Conservation (phyloP, 2,329 filamentous ascomycete species). For the Coniochaeta ligniaria region DNA sequence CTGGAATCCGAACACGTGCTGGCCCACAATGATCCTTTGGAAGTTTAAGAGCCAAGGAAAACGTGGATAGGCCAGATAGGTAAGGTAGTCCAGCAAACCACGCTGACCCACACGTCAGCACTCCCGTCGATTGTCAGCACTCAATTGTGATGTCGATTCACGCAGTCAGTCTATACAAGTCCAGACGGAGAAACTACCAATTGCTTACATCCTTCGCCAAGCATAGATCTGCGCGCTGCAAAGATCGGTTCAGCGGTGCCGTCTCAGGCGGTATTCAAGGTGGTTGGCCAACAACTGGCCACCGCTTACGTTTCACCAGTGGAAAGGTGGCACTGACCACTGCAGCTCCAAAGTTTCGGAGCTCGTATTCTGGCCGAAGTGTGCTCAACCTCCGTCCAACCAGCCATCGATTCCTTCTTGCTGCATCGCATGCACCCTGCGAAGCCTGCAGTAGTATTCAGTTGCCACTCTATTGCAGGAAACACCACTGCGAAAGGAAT, state of each 20-base stretch:
- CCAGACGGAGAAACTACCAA: neutral
- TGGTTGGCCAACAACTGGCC: neutral
- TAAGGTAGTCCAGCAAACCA: too few relatives aligned
- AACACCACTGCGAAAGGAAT: neutral
- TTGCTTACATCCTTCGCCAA: neutral
- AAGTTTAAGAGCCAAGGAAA: neutral
- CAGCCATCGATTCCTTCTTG: neutral
- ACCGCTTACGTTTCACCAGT: neutral
- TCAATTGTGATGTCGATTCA: neutral
- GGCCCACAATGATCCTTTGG: neutral
- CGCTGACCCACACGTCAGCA: neutral
- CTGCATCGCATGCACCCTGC: neutral
- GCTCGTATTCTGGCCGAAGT: neutral
- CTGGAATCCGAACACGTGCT: neutral
- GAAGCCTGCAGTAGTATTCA: neutral
- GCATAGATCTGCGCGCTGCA: neutral
- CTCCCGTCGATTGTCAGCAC: too few relatives aligned
- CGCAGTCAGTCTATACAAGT: neutral
- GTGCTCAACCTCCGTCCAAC: neutral
- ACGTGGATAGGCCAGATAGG: neutral
- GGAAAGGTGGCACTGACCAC: neutral
- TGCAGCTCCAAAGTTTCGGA: neutral
- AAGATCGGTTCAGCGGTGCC: neutral
- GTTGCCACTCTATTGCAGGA: neutral
- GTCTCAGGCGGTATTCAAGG: neutral